Base-by-base conservation (phyloP, 2,329 filamentous ascomycete genomes). In the Aspergillus fumigatus region DNA sequence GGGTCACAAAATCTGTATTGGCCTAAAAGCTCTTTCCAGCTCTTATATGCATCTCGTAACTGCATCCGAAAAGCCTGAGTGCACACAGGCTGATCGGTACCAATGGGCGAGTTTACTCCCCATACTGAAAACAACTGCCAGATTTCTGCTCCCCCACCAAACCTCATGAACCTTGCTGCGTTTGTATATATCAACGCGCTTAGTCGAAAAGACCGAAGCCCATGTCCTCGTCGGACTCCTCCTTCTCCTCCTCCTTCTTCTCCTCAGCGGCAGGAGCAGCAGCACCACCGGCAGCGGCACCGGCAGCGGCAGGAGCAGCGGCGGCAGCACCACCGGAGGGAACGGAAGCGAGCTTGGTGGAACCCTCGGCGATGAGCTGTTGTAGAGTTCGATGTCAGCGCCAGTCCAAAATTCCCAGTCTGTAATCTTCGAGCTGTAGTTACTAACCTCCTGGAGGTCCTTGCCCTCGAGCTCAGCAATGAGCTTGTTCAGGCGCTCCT, bases 331-430 rank as follows among this genome's bases (percentile, higher is more conserved):
- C 92, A 73, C 92, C 94, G 73, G 90, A 91, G 79, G 94, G 92
- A 75, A 99, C 93, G 80, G 93, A 97, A 71, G 94, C 94, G 73
- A 99, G 91, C 88, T 99, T 99, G 80, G 82, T 74, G 67, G 89
- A 86, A 76, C 94, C 94, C 80, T 92, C 86, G 72, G 90, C 72
- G 79, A 99, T 97, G 80, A 99, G 83, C 94, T 97, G 70, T 62
- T 64, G 6, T 35, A 51, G 21, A 10, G 35, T 54, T 29, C 50
- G 41, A 7, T 40, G 51, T 63, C 23, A 66, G 64, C 68, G 56
- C 35, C 21, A 38, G 9, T 43, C 48, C 10, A 21, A n/a, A 7
- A 26, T 45, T 23, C 23, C 3, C 4, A n/a, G 9, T 9, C 21
- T 19, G 14, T 17, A 40, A 21, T 48, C n/a, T 41, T n/a, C 6